phyloP scores from a whole-genome alignment of 345 rosid genomes.

The Ceriops decandra region DNA sequence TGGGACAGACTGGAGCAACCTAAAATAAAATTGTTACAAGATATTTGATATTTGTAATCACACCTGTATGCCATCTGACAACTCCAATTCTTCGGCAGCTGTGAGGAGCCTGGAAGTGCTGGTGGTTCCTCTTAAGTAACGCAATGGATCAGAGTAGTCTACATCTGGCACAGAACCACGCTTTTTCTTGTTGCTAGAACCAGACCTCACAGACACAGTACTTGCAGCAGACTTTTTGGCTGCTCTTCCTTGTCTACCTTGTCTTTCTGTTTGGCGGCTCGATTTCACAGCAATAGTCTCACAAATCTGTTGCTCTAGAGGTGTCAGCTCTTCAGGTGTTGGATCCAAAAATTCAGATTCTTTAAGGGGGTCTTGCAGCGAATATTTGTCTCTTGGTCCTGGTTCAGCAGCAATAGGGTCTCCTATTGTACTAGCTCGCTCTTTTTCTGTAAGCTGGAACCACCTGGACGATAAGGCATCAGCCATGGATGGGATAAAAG shows the following conservation, averaged over 20 bases:
- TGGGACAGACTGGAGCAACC: too few species aligned
- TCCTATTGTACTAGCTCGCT: slow-evolving; percentile 53
- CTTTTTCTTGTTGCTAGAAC: slow-evolving; percentile 54
- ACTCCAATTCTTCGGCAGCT: slow-evolving; percentile 65
- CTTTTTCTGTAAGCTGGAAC: slow-evolving; percentile 50
- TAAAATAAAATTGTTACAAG: background rate
- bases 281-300: slow-evolving; percentile 65
- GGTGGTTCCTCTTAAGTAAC: slow-evolving; percentile 65
- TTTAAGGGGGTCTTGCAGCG: slow-evolving; percentile 19
- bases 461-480: slow-evolving; percentile 39
- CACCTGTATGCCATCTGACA: slow-evolving; percentile 96
- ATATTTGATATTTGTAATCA: slow-evolving; percentile 5
- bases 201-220: slow-evolving; percentile 47
- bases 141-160: slow-evolving; percentile 79
- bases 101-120: slow-evolving; percentile 73
- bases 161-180: slow-evolving; percentile 51
- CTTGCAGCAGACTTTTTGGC: slow-evolving; percentile 57
- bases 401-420: slow-evolving; percentile 37
- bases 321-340: slow-evolving; percentile 47
- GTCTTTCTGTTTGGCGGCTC: slow-evolving; percentile 66
- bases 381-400: slow-evolving; percentile 28
- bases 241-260: slow-evolving; percentile 67
- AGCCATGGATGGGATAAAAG: slow-evolving; percentile 19
- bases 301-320: slow-evolving; percentile 53
- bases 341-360: slow-evolving; percentile 52